Evolutionary conservation across 2,329 filamentous ascomycete genomes (phyloP), one percentile per base, ranked within the genome.

Genomic region (Sarocladium oryzae): DNA sequence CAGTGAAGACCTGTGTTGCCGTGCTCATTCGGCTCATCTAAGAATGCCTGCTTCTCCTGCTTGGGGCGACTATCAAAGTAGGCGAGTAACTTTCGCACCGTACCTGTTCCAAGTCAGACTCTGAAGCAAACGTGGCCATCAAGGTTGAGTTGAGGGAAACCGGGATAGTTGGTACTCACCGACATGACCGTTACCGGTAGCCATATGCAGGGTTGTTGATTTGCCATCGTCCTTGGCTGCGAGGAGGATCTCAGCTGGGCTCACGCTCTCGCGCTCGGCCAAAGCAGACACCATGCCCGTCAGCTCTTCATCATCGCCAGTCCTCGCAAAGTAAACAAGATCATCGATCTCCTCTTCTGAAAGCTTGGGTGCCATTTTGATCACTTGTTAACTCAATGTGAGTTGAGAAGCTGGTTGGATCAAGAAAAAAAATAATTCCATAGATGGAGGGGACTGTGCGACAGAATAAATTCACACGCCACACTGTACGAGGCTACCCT

Each of bases 1-100:
- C 91, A 97, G 70, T 99, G 93, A 53, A 99, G 74, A 0, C 89
- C 81, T 1, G 92, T 96, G 71, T 96, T 97, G 40, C 90, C 91
- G 41, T 87, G 85, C 55, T 82, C 74, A 63, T 99, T 99, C 55
- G 79, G 75, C 2, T 77, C 73, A 59, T 89, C 86, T 21, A 90
- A 67, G 57, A 85, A 82, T 1, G 75, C 65, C 56, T 73, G 69
- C 56, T 70, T 72, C 54, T 72, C 69, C 30, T 65, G 65, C 53
- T 66, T 66, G 43, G 67, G 67, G 40, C 63, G 66, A n/a, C 56
- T 58, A 23, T 69, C 59, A 54, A 78, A 74, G 55, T 67, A 66
- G n/a, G 62, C 58, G 3, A 78, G 59, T 41, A 79, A 61, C 43
- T 66, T 60, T 35, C 61, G 69, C 18, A 78, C 74, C 35, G 71